phyloP scores from a whole-genome alignment of 2,329 filamentous ascomycete genomes.

The Ascochyta pisi region DNA sequence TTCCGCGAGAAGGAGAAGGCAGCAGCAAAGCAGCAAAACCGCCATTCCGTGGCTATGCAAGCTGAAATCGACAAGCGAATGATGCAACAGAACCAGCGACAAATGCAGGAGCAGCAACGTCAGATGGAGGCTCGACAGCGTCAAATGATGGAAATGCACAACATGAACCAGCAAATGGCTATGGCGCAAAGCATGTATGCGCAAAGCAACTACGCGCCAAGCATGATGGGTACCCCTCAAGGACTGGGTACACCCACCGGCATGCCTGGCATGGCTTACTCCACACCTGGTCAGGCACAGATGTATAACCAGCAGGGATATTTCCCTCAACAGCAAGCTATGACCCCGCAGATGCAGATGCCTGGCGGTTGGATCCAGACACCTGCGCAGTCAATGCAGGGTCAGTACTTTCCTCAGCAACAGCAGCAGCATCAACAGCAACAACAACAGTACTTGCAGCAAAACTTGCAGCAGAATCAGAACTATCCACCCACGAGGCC shows the following conservation, averaged over 20 bases:
- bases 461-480: slow-evolving; percentile 19
- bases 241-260: slow-evolving; percentile 30
- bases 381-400: slow-evolving; percentile 35
- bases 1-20: slow-evolving; percentile 77
- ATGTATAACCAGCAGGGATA: slow-evolving; percentile 42
- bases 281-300: slow-evolving; percentile 36
- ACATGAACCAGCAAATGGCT: slow-evolving; percentile 35
- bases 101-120: slow-evolving; percentile 39
- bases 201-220: slow-evolving; percentile 34
- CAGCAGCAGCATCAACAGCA: slow-evolving; percentile 18
- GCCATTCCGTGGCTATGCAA: slow-evolving; percentile 43
- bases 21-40: slow-evolving; percentile 42
- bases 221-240: slow-evolving; percentile 27
- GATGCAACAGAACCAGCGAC: slow-evolving; percentile 40
- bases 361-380: slow-evolving; percentile 40
- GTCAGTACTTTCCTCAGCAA: slow-evolving; percentile 35
- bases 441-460: slow-evolving; percentile 11
- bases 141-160: slow-evolving; percentile 36
- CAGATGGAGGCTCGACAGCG: slow-evolving; percentile 34
- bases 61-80: slow-evolving; percentile 46
- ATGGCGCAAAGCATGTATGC: slow-evolving; percentile 32
- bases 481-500: slow-evolving; percentile 37
- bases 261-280: slow-evolving; percentile 36
- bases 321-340: slow-evolving; percentile 34
- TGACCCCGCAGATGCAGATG: slow-evolving; percentile 35